Percentiles rank a stretch among this genome's conserved stretches.
These are phyloP conservation scores for Aureobasidium zeae DNA, from an alignment of 2,329 filamentous ascomycete species.

Conservation along the genomic window DNA sequence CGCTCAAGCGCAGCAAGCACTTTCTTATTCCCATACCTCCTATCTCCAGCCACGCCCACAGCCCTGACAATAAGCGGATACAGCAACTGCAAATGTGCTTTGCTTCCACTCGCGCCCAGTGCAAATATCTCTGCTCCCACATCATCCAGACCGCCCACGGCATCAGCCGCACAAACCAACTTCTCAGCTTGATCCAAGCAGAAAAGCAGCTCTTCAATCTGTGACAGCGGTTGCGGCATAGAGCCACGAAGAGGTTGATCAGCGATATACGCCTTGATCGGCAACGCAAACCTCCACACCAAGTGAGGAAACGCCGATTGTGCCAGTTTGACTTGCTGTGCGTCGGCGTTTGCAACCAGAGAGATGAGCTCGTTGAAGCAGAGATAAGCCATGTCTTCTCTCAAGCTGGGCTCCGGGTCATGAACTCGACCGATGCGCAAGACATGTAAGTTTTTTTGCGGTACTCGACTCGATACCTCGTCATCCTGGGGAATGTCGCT, in stretches of 20 bases:
- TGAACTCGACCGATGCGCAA: constrained; percentile 64
- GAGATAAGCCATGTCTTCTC: constrained; percentile 66
- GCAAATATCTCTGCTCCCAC: constrained; percentile 31
- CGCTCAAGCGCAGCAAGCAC: constrained; percentile 32
- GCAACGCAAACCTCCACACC: constrained; percentile 69
- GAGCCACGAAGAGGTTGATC: constrained; percentile 83
- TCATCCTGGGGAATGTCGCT: constrained; percentile 47
- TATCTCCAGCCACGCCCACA: constrained; percentile 50
- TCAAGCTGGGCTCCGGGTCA: constrained; percentile 53
- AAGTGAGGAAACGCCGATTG: constrained; percentile 70
- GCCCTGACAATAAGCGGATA: constrained; percentile 68
- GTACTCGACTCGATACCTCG: too few species aligned
- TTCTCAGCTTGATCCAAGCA: constrained; percentile 57
- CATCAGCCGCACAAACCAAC: constrained; percentile 54
- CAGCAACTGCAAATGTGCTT: constrained; percentile 69
- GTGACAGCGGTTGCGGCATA: constrained; percentile 78
- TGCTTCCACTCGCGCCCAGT: too few species aligned
- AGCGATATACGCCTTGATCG: constrained; percentile 75
- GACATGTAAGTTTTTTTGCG: constrained; percentile 52
- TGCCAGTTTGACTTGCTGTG: constrained; percentile 54
- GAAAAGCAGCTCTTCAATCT: constrained; percentile 68
- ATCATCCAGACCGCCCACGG: constrained; percentile 19
- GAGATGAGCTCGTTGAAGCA: constrained; percentile 64
- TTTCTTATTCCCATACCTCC: constrained; percentile 49
- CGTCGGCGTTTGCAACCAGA: constrained; percentile 22